phyloP scores from a whole-genome alignment of 2,329 filamentous ascomycete genomes.

The Cercospora sojina region DNA sequence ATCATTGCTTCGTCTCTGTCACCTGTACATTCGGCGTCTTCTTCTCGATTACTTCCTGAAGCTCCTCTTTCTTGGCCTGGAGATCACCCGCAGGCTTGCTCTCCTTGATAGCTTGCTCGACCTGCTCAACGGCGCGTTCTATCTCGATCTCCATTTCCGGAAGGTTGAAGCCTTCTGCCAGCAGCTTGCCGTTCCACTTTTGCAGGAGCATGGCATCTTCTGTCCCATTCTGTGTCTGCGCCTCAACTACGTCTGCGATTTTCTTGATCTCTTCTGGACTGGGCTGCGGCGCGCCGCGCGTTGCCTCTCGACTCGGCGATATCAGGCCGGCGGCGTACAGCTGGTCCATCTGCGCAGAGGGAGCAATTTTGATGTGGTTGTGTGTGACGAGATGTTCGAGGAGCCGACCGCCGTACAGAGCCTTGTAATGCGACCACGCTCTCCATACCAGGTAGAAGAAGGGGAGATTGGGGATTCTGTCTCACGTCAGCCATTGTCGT shows the following conservation, averaged over 20 bases:
- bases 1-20: conserved; percentile 11
- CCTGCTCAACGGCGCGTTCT: conserved; percentile 53
- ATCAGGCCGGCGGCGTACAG: conserved; percentile 63
- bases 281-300: conserved; percentile 42
- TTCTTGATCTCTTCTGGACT: conserved; percentile 41
- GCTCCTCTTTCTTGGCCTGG: conserved; percentile 18
- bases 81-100: conserved; percentile 10
- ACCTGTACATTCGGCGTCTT: conserved; percentile 10
- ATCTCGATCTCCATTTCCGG: conserved; percentile 56
- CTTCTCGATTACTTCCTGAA: conserved; percentile 13
- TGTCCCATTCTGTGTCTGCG: conserved; percentile 42
- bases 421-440: conserved; percentile 88
- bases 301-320: conserved; percentile 43
- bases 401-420: conserved; percentile 79
- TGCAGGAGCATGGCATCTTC: conserved; percentile 52
- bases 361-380: conserved; percentile 64
- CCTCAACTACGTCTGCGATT: conserved; percentile 42
- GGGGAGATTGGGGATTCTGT: conserved; percentile 86
- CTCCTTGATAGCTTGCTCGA: conserved; percentile 45
- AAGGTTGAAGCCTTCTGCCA: conserved; percentile 50
- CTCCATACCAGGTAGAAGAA: conserved; percentile 96
- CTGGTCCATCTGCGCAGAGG: conserved; percentile 69
- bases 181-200: conserved; percentile 52
- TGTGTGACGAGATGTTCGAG: conserved; percentile 77
- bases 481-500: conserved; percentile 16